Conservation (phyloP, 768 basidiomycete genomes). For the Mycena galericulata region DNA sequence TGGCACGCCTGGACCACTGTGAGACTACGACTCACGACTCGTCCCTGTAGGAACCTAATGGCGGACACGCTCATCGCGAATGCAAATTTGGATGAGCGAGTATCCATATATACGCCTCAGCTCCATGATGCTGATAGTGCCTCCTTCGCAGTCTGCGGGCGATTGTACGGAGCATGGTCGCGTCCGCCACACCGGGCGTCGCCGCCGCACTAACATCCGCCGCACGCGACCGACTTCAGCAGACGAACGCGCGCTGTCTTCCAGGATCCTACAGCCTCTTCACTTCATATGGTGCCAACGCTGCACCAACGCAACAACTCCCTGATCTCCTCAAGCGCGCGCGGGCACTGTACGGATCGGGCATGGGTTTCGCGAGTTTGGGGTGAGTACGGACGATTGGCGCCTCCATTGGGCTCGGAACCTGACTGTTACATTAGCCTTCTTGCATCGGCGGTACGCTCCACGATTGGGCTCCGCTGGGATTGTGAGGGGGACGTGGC, state of each 20-base stretch:
- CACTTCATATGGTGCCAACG: conserved; percentile 9
- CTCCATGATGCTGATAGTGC: too few relatives aligned
- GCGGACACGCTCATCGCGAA: conserved; percentile 36
- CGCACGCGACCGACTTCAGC: conserved; percentile 33
- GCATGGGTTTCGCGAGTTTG: conserved; percentile 35
- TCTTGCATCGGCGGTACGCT: conserved; percentile 20
- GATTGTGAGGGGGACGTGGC: conserved; percentile 24
- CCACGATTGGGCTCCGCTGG: conserved; percentile 31
- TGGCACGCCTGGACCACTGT: background rate
- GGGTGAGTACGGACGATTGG: conserved; percentile 14
- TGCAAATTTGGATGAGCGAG: conserved; percentile 32
- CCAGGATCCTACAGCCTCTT: conserved; percentile 12
- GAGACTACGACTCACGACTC: background rate
- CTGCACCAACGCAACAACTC: conserved; percentile 26
- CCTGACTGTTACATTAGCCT: conserved; percentile 1
- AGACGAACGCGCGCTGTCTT: conserved; percentile 17
- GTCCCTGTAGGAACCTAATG: conserved; percentile 29
- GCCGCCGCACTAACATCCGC: conserved; percentile 29
- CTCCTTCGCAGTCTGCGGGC: conserved; percentile 25
- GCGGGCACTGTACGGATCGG: conserved; percentile 33
- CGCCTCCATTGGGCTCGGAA: background rate
- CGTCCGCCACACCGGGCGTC: conserved; percentile 34
- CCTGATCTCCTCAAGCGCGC: conserved; percentile 31
- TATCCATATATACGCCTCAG: background rate
- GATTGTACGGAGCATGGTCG: conserved; percentile 35